phyloP scores from a whole-genome alignment of 1,284 basidiomycete genomes.

The Ganoderma boninense region DNA sequence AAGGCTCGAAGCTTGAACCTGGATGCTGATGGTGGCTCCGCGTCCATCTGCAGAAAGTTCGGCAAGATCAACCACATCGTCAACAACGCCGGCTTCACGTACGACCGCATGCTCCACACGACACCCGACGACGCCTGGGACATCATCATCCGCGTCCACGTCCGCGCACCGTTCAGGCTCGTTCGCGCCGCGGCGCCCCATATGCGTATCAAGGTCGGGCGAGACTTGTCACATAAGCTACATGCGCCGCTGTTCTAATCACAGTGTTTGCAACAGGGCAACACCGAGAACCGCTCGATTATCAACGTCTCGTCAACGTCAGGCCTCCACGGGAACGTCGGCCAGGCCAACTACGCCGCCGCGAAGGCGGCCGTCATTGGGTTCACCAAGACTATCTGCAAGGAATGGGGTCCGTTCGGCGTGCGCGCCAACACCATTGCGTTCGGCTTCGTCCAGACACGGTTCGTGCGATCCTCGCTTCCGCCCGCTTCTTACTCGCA shows the following conservation, averaged over 20 bases:
- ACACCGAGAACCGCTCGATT: slow-evolving; percentile 76
- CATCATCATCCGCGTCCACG: slow-evolving; percentile 84
- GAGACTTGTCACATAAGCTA: background rate
- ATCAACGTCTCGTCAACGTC: slow-evolving; percentile 82
- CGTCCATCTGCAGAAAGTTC: slow-evolving; percentile 60
- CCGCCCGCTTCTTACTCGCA: too few species aligned
- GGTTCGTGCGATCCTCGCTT: slow-evolving; percentile 48
- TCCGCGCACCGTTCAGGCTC: slow-evolving; percentile 86
- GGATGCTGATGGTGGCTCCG: background rate
- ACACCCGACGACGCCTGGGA: slow-evolving; percentile 86
- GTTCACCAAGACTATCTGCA: slow-evolving; percentile 85
- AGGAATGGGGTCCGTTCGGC: slow-evolving; percentile 88
- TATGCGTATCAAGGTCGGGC: slow-evolving; percentile 79
- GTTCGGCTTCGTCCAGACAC: slow-evolving; percentile 78
- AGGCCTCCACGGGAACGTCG: slow-evolving; percentile 85
- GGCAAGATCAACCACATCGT: slow-evolving; percentile 89
- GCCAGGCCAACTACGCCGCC: slow-evolving; percentile 86
- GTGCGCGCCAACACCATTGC: slow-evolving; percentile 86
- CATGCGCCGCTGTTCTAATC: slow-evolving; percentile 1
- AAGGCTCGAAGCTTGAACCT: background rate
- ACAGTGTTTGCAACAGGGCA: slow-evolving; percentile 33
- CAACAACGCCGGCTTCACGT: slow-evolving; percentile 91
- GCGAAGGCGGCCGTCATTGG: slow-evolving; percentile 83
- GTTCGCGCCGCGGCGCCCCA: slow-evolving; percentile 86
- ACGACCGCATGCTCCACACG: slow-evolving; percentile 89